Conservation (phyloP, 345 rosid species). For the Brassica cretica region DNA sequence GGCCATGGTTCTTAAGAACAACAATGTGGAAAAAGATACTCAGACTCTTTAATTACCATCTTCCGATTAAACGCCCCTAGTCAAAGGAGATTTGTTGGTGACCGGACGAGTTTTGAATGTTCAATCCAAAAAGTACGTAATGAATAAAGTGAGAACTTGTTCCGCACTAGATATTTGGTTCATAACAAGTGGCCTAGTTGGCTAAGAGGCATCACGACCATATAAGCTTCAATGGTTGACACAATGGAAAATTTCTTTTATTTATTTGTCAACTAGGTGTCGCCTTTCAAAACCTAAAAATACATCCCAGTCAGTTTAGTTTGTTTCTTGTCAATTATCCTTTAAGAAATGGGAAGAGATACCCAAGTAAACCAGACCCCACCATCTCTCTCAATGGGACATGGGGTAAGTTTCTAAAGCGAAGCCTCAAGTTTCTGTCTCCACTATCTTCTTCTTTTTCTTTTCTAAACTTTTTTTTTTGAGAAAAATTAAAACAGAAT, state of each 20-base stretch:
- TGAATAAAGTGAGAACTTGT: too few relatives aligned
- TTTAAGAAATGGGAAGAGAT: slow-evolving; percentile 4
- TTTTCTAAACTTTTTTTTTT: neutral
- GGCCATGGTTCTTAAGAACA: too few relatives aligned
- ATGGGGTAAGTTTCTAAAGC: slow-evolving; percentile 35
- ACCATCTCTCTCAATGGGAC: slow-evolving; percentile 22
- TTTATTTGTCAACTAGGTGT: neutral
- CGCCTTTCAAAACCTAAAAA: slow-evolving; percentile 28
- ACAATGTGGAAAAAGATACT: too few relatives aligned
- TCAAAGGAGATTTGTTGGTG: too few relatives aligned
- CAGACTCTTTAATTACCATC: too few relatives aligned
- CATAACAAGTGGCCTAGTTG: too few relatives aligned
- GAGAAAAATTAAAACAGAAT: neutral
- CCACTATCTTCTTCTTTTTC: slow-evolving; percentile 23
- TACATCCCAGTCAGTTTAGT: slow-evolving; percentile 23
- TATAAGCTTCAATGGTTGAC: too few relatives aligned
- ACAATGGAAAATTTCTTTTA: neutral
- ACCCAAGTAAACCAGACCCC: slow-evolving; percentile 25
- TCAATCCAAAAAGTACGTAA: too few relatives aligned
- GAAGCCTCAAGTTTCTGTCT: slow-evolving; percentile 31
- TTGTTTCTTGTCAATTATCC: slow-evolving; percentile 21
- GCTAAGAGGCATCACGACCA: too few relatives aligned
- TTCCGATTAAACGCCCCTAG: too few relatives aligned
- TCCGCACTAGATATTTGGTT: too few relatives aligned
- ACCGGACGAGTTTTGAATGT: too few relatives aligned